phyloP scores from a whole-genome alignment of 768 basidiomycete species.

The Pulveroboletus sp. region DNA sequence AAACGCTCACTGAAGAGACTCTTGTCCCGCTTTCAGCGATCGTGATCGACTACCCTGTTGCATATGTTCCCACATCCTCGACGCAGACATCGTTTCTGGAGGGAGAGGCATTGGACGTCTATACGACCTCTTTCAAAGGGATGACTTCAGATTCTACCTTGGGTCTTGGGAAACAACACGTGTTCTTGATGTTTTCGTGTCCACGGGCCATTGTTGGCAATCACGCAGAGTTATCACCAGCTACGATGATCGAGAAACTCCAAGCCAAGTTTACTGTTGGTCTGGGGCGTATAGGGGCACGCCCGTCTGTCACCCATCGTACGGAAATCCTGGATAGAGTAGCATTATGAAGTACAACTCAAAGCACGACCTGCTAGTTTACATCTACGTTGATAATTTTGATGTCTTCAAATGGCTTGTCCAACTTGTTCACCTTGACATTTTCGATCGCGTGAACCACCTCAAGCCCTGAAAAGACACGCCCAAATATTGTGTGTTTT shows the following conservation, averaged over 20 bases:
- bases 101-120: conserved; percentile 46
- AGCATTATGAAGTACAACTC: conserved; percentile 35
- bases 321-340: conserved; percentile 43
- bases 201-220: conserved; percentile 31
- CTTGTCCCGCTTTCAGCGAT: conserved; percentile 53
- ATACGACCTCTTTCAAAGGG: conserved; percentile 30
- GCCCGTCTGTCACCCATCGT: conserved; percentile 27
- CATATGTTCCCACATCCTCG: conserved; percentile 44
- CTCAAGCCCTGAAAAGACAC: conserved; percentile 82
- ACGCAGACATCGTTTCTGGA: conserved; percentile 39
- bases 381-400: conserved; percentile 80
- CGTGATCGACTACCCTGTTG: conserved; percentile 58
- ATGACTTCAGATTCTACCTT: neutral
- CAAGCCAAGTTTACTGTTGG: conserved; percentile 31
- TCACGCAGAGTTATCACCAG: conserved; percentile 13
- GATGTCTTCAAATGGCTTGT: conserved; percentile 92
- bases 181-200: conserved; percentile 55
- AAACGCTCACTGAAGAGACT: conserved; percentile 19
- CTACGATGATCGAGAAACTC: conserved; percentile 30
- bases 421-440: conserved; percentile 75
- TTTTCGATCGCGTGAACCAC: conserved; percentile 91
- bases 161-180: conserved; percentile 24
- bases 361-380: conserved; percentile 38
- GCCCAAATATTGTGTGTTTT: conserved; percentile 91
- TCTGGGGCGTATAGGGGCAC: conserved; percentile 22